Evolutionary conservation across 2,329 filamentous ascomycete genomes (phyloP), one percentile per base, ranked within the genome.

Genomic region (Aspergillus latus): DNA sequence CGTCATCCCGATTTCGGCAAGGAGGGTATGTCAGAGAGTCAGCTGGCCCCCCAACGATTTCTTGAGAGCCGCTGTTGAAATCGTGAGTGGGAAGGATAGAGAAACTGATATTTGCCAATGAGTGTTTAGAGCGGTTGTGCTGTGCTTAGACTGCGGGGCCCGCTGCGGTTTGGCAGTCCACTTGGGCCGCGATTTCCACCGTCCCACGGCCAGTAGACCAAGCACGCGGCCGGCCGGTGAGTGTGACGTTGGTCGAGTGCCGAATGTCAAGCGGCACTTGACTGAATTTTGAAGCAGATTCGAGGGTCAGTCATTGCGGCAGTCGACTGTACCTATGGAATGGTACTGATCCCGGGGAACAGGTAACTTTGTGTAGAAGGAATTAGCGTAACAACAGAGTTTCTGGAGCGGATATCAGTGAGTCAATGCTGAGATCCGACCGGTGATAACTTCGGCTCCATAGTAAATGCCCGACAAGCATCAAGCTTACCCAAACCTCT

Each of bases 361-460:
- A 52, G 49, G 49, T 37, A 45, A 52, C 40, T 52, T 37, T 52
- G 21, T 36, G 49, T 37, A 36, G 40, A 52, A 16, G 11, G 13
- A 21, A 26, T 45, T 52, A 52, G 49, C 42, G 49, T 32, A 52
- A 26, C 49, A 45, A 52, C 42, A 52, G 32, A 52, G 39, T 52
- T 44, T 52, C 39, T 36, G 42, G 21, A 7, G 16, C 37, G 28
- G 29, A n/a, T 29, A 44, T 44, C 15, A 36, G 16, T 49, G 37
- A 50, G 4, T 43, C 32, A 36, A 26, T n/a, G 10, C 15, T 49
- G n/a, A 42, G 49, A 40, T 36, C 49, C 16, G 49, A 45, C 21
- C 21, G 2, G 21, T 21, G 21, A 40, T 52, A 52, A 45, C 40
- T 52, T 43, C 8, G 28, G 43, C 21, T 45, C 43, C 43, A 45